phyloP scores from a whole-genome alignment of 1,139 yeast genomes.

The Yamadazyma friedrichii region DNA sequence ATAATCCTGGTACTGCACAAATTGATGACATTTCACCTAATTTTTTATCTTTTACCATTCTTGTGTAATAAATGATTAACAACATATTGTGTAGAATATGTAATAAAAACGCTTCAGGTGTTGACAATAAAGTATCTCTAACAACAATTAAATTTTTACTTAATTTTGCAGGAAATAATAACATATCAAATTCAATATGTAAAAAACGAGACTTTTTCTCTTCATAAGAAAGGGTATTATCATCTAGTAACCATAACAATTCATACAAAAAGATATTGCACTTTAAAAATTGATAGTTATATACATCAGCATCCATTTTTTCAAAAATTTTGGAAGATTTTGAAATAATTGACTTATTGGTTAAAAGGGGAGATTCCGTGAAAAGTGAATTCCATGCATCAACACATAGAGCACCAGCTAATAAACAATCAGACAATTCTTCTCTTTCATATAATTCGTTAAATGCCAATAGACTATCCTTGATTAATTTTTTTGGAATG shows the following conservation, averaged over 20 bases:
- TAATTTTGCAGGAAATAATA: conserved; percentile 25
- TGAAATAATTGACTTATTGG: conserved; percentile 11
- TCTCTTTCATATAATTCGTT: conserved; percentile 11
- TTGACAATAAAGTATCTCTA: conserved; percentile 20
- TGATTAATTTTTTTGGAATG: conserved; percentile 11
- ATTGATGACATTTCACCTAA: conserved; percentile 19
- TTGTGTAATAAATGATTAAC: conserved; percentile 18
- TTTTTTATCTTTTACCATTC: conserved; percentile 14
- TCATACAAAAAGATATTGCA: conserved; percentile 17
- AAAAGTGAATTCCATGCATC: conserved; percentile 21
- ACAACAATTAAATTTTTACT: conserved; percentile 21
- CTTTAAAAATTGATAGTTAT: conserved; percentile 18
- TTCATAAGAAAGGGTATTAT: conserved; percentile 9
- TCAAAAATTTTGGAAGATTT: conserved; percentile 11
- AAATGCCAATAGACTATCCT: conserved; percentile 14
- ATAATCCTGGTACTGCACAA: conserved; percentile 23
- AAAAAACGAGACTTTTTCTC: conserved; percentile 14
- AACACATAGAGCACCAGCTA: conserved; percentile 19
- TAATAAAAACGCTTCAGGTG: conserved; percentile 21
- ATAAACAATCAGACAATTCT: conserved; percentile 13
- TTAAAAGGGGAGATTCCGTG: conserved; percentile 13
- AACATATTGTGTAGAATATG: conserved; percentile 23
- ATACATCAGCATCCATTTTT: conserved; percentile 15
- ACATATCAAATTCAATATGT: conserved; percentile 22
- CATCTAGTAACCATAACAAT: conserved; percentile 17